Conservation (phyloP, 2,329 filamentous ascomycete species). For the Trichoderma gracile region DNA sequence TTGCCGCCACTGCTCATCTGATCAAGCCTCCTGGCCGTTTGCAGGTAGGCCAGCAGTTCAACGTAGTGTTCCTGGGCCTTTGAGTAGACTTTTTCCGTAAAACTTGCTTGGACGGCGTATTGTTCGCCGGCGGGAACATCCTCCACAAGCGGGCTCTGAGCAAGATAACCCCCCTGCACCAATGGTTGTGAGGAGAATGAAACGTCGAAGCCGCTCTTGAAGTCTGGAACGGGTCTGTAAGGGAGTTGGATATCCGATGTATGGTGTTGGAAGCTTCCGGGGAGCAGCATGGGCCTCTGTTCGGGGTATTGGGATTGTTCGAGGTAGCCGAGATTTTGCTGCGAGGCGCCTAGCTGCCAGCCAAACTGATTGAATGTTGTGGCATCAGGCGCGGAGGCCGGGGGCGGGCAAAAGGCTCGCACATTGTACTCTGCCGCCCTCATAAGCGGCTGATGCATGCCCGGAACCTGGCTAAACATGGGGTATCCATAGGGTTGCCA, state of each 20-base stretch:
- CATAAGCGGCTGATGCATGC: conserved; percentile 38
- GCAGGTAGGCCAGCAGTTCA: conserved; percentile 66
- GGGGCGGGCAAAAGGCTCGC: conserved; percentile 42
- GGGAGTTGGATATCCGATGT: conserved; percentile 1
- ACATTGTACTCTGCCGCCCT: conserved; percentile 43
- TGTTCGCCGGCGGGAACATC: neutral
- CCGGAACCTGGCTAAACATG: conserved; percentile 29
- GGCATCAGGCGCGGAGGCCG: conserved; percentile 36
- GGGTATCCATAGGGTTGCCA: conserved; percentile 20
- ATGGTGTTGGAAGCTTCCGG: neutral
- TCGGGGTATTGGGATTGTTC: neutral
- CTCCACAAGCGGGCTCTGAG: neutral
- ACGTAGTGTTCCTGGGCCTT: conserved; percentile 74
- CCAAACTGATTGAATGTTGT: conserved; percentile 35
- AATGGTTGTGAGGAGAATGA: neutral
- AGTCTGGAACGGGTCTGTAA: neutral
- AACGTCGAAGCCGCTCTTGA: neutral
- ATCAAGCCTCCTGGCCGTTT: conserved; percentile 57
- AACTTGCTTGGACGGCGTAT: conserved; percentile 40
- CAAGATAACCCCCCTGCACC: neutral
- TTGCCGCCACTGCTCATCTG: conserved; percentile 42
- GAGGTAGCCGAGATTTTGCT: conserved; percentile 22
- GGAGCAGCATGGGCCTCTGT: neutral
- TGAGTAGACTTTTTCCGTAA: conserved; percentile 67
- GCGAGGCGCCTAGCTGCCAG: conserved; percentile 25